Base-by-base conservation (phyloP, 768 basidiomycete species). In the Leccinum incarnatum region DNA sequence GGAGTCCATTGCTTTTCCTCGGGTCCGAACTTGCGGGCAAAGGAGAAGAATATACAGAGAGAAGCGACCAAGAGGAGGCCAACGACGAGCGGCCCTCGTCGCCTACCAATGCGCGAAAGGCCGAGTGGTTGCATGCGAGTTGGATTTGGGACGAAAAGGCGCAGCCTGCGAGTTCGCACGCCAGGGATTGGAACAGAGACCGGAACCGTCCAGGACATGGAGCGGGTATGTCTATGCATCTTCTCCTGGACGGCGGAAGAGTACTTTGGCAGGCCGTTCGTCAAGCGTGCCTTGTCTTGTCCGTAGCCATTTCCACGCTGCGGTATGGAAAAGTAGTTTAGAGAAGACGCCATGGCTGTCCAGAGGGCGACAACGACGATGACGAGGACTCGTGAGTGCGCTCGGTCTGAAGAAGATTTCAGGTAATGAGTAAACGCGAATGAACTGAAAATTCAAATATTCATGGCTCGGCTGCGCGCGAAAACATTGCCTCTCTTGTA, bases 171-270 rank as follows among this genome's bases (percentile, higher is more conserved):
- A 17, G 80, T 76, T 58, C 74, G 80, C 14, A 85, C 70, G 56
- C 84, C 82, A 12, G 88, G 87, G 53, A 91, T 78, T 50, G 83
- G 79, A 45, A 91, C 62, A 40, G 81, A 80, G 48, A 89, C 65
- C 32, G 82, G 77, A 49, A 86, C 71, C 54, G 84, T 81, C 87
- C 87, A 89, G 15, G 84, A 77, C 61, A 74, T 67, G 65, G 71
- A 65, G 65, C 75, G 59, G 66, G 76, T 62, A 45, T 80, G 80
- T 66, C 78, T 77, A 59, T 78, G 76, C 69, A 81, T 77, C 74
- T 90, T 90, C 74, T 90, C 88, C 62, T 84, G 80, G 25, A 86
- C 80, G 15, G 85, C 82, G 53, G 85, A 79, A 47, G 84, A 83
- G 61, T 79, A 79, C 25, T 73, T 74, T 19, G 80, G 81, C 56